Evolutionary conservation across 2,329 filamentous ascomycete genomes (phyloP).

Genomic region (Alternaria gaisen): DNA sequence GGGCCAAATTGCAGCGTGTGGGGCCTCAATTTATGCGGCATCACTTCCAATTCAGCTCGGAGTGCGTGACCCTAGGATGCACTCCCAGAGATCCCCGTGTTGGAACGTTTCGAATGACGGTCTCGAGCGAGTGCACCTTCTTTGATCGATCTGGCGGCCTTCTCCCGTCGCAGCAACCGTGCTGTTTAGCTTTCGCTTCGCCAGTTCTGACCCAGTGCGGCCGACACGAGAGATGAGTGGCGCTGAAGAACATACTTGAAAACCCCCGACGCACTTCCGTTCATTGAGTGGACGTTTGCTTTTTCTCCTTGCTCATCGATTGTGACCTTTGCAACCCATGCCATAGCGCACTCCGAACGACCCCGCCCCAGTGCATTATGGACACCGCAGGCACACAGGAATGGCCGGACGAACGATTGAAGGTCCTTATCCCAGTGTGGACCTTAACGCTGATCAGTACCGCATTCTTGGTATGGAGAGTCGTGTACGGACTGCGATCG

Average conservation of each 20-base stretch:
- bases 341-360: background rate
- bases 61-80: constrained; percentile 7
- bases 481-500: constrained; percentile 30
- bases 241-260: constrained; percentile 4
- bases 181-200: constrained; percentile 10
- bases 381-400: constrained; percentile 24
- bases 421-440: constrained; percentile 31
- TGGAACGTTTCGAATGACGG: constrained; percentile 13
- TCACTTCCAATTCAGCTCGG: constrained; percentile 9
- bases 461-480: constrained; percentile 36
- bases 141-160: constrained; percentile 13
- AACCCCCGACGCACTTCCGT: constrained; percentile 6
- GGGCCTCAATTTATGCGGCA: constrained; percentile 25
- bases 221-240: constrained; percentile 9
- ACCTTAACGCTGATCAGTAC: constrained; percentile 31
- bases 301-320: constrained; percentile 7
- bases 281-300: background rate
- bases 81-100: constrained; percentile 2
- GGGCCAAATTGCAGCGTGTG: constrained; percentile 11
- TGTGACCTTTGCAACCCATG: background rate
- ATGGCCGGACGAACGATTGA: constrained; percentile 35
- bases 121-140: constrained; percentile 11
- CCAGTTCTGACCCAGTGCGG: constrained; percentile 3
- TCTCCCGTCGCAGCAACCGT: constrained; percentile 2
- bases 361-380: constrained; percentile 16